Percentiles rank a stretch among this genome's conserved stretches.
Evolutionary conservation across 2,329 filamentous ascomycete species (phyloP).

Genomic region (Chlorencoelia australis): DNA sequence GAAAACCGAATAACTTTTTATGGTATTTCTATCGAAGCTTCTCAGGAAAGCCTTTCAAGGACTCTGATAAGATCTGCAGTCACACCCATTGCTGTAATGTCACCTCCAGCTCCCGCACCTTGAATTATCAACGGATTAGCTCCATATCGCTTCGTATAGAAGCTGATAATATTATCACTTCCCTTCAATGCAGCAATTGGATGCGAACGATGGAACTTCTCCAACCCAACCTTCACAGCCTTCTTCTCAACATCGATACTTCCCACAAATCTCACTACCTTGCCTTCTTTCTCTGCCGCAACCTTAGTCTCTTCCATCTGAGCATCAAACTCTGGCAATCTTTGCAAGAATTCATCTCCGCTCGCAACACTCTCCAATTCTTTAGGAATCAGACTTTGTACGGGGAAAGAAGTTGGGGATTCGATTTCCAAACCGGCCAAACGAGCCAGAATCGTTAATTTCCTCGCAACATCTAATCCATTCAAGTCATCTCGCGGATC

Average conservation of each 20-base stretch:
- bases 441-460: conserved; percentile 87
- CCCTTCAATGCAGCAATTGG: conserved; percentile 92
- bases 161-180: conserved; percentile 97
- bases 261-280: conserved; percentile 89
- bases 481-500: conserved; percentile 82
- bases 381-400: conserved; percentile 84
- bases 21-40: conserved; percentile 6
- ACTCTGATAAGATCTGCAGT: conserved; percentile 90
- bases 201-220: conserved; percentile 79
- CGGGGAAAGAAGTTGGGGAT: conserved; percentile 80
- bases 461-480: conserved; percentile 84
- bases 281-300: conserved; percentile 76
- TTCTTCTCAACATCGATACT: conserved; percentile 78
- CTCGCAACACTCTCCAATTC: conserved; percentile 68
- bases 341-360: conserved; percentile 77
- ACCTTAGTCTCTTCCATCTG: conserved; percentile 82
- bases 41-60: conserved; percentile 43
- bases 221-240: conserved; percentile 81
- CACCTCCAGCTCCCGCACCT: conserved; percentile 85
- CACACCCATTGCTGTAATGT: conserved; percentile 96
- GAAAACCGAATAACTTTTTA: conserved; percentile 8
- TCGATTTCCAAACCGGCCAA: conserved; percentile 73
- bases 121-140: conserved; percentile 87
- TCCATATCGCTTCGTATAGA: conserved; percentile 94
- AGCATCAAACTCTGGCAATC: conserved; percentile 72